phyloP scores from a whole-genome alignment of 2,329 filamentous ascomycete species.

The Aaosphaeria pasadenensis region DNA sequence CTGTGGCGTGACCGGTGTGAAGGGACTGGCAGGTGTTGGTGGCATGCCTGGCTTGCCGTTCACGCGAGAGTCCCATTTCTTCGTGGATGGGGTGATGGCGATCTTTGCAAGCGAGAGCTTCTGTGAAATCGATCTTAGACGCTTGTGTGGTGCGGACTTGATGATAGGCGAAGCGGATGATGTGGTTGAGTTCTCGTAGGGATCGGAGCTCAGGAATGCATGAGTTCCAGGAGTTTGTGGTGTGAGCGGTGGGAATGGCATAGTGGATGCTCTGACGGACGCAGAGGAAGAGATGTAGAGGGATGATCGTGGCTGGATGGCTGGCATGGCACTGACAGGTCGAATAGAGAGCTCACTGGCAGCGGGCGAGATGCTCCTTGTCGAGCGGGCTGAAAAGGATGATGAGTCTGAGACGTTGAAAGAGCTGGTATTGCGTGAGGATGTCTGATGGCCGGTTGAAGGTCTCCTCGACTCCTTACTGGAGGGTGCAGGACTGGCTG shows the following conservation, averaged over 20 bases:
- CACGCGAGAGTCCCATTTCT: conserved; percentile 27
- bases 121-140: conserved; percentile 36
- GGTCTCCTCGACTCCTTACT: conserved; percentile 19
- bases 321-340: conserved; percentile 17
- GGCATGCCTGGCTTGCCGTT: conserved; percentile 14
- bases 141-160: conserved; percentile 31
- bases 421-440: conserved; percentile 15
- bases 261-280: conserved; percentile 9
- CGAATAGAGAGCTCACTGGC: conserved; percentile 5
- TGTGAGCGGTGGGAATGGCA: conserved; percentile 25
- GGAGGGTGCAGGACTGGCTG: conserved; percentile 17
- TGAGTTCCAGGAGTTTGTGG: conserved; percentile 27
- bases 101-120: conserved; percentile 37
- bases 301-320: conserved; percentile 20
- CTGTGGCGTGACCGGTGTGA: conserved; percentile 31
- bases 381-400: conserved; percentile 13
- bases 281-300: conserved; percentile 19
- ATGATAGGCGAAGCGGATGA: conserved; percentile 30
- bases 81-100: conserved; percentile 32
- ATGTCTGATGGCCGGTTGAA: conserved; percentile 8
- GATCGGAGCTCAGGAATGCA: conserved; percentile 38
- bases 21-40: conserved; percentile 23
- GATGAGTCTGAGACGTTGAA: conserved; percentile 21
- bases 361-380: conserved; percentile 4
- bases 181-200: conserved; percentile 30